Conservation (phyloP, 495 filamentous ascomycete species). For the Parathielavia appendiculata region DNA sequence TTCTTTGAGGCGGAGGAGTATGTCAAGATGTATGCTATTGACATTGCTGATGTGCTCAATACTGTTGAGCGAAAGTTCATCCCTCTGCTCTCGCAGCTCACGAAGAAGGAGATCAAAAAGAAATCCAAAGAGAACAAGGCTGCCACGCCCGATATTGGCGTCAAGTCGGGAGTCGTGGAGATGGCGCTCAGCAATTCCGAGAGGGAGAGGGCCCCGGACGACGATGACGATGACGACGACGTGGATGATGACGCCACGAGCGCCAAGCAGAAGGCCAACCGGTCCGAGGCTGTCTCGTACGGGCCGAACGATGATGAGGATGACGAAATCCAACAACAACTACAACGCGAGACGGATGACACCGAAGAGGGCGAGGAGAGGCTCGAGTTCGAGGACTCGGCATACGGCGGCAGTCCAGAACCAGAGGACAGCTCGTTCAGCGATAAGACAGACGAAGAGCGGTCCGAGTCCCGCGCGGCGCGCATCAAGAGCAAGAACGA, state of each 20-base stretch:
- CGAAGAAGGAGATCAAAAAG: constrained; percentile 73
- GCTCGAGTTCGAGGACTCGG: constrained; percentile 52
- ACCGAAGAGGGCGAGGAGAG: constrained; percentile 46
- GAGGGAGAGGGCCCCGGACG: constrained; percentile 39
- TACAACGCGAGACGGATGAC: constrained; percentile 49
- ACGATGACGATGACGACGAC: constrained; percentile 64
- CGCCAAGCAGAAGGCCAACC: constrained; percentile 66
- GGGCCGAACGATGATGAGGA: constrained; percentile 90
- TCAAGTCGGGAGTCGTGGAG: constrained; percentile 64
- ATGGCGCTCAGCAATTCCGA: constrained; percentile 45
- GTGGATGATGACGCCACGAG: constrained; percentile 83
- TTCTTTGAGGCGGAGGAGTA: constrained; percentile 87
- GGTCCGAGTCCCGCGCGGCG: constrained; percentile 51
- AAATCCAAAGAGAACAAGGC: constrained; percentile 60
- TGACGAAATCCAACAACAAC: constrained; percentile 58
- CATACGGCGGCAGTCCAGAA: constrained; percentile 48
- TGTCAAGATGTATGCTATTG: constrained; percentile 75
- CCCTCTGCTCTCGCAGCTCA: constrained; percentile 58
- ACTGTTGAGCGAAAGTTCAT: constrained; percentile 79
- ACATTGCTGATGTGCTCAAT: constrained; percentile 63
- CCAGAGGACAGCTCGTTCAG: constrained; percentile 40
- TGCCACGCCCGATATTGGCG: constrained; percentile 75
- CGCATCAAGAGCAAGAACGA: constrained; percentile 60
- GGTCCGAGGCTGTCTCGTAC: constrained; percentile 76
- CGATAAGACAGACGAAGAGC: constrained; percentile 41